Evolutionary conservation across 371 early-diverging fungal species (phyloP), one percentile per base, ranked within the genome.

Genomic region (Entomophthora muscae): DNA sequence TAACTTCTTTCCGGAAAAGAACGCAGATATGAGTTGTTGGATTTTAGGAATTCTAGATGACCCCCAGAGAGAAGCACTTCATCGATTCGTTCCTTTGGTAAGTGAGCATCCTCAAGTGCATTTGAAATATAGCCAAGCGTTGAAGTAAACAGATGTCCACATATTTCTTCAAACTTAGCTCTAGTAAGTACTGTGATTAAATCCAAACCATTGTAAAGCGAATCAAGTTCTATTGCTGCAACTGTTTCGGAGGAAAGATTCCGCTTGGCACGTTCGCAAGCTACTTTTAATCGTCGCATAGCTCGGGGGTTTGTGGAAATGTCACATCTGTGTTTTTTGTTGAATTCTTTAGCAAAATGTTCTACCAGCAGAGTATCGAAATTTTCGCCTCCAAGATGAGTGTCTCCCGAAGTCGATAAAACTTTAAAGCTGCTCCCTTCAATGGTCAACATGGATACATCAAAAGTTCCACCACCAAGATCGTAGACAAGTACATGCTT

Each of bases 21-120:
- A 83, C 21, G 82, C 78, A 75, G 91, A 86, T 66, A 98, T 91
- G 55, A 91, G 78, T 68, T 89, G 86, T 73, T 91, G 88, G 57
- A 99, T 94, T 80, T 91, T 93, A 75, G 99, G 99, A 76, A 98
- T 94, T 78, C 98, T 88, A 68, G 98, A 92, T 82, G 95, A 73
- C 99, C 99, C 72, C 99, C 99, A 63, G 98, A 99, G 57, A 99
- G 83, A 64, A 99, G 92, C 65, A 99, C 93, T 73, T 99, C 98
- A 73, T 91, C 84, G 65, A 99, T 90, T 90, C 87, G 69, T 95
- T 75, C 55, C 99, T 99, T 73, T n/a, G n/a, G n/a, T n/a, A n/a
- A n/a, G 98, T 85, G 65, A 98, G 78, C 62, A 85, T 76, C 68
- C 83, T 84, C 76, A 86, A 86, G 63, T 98, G 78, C 67, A 82